phyloP scores from a whole-genome alignment of 768 basidiomycete genomes.

The Cyclocybe aegerita region DNA sequence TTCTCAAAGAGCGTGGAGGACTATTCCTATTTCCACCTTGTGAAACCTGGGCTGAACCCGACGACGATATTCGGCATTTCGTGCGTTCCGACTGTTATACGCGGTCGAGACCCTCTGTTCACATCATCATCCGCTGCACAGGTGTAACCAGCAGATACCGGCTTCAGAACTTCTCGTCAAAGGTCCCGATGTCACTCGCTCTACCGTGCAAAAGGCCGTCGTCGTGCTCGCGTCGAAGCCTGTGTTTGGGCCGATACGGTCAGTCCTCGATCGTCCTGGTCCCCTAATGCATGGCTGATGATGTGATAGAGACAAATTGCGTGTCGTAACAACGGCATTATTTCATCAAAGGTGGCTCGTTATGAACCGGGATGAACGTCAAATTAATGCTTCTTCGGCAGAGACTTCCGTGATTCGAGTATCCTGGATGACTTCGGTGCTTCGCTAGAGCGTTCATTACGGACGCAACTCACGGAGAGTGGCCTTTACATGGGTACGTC shows the following conservation, averaged over 20 bases:
- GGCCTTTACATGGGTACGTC: slow-evolving; percentile 90
- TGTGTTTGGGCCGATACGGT: slow-evolving; percentile 93
- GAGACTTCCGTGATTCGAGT: slow-evolving; percentile 84
- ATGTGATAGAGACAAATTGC: slow-evolving; percentile 74
- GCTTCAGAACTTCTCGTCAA: slow-evolving; percentile 76
- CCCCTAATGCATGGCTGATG: neutral
- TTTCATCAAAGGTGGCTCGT: slow-evolving; percentile 76
- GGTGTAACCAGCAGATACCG: slow-evolving; percentile 94
- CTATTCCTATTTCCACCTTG: slow-evolving; percentile 95
- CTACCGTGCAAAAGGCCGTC: slow-evolving; percentile 96
- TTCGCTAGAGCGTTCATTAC: slow-evolving; percentile 74
- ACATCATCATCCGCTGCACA: slow-evolving; percentile 23
- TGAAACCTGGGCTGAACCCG: slow-evolving; percentile 66
- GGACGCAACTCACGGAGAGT: slow-evolving; percentile 85
- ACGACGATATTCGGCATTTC: slow-evolving; percentile 96
- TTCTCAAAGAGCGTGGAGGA: slow-evolving; percentile 76
- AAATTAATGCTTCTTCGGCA: slow-evolving; percentile 19
- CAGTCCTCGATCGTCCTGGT: slow-evolving; percentile 3
- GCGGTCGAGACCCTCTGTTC: too few species aligned
- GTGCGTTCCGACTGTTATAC: slow-evolving; percentile 39
- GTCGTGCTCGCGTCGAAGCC: slow-evolving; percentile 91
- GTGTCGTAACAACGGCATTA: slow-evolving; percentile 89
- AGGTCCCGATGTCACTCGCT: slow-evolving; percentile 85
- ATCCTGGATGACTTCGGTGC: slow-evolving; percentile 88
- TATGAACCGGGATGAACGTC: neutral